Evolutionary conservation across 192 early-diverging fungal species (phyloP).

Genomic region (Lobosporangium transversale): DNA sequence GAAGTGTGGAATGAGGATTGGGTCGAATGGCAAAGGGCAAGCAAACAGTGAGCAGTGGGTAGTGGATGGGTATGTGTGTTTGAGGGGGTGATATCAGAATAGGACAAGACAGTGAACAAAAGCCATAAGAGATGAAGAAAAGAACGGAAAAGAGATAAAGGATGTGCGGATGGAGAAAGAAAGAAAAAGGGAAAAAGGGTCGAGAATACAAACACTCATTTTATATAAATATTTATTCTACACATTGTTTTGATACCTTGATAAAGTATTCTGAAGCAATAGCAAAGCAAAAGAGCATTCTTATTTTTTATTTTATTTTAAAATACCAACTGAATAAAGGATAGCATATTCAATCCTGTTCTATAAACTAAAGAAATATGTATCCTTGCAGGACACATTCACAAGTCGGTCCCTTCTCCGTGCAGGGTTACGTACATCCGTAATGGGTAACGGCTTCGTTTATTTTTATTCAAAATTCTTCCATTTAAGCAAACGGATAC

Average conservation of each 20-base stretch:
- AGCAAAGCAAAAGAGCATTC: neutral
- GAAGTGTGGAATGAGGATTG: constrained; percentile 21
- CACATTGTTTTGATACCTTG: no score
- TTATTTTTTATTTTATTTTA: neutral
- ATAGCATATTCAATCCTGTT: no score
- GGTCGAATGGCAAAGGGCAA: neutral
- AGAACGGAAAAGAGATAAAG: neutral
- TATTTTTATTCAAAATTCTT: neutral
- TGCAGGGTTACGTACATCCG: no score
- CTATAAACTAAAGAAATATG: no score
- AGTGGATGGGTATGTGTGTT: neutral
- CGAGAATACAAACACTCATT: no score
- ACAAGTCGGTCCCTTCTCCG: no score
- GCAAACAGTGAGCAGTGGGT: neutral
- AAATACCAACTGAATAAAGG: no score
- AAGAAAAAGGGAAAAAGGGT: neutral
- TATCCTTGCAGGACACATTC: neutral
- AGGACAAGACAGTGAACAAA: neutral
- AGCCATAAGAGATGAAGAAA: constrained; percentile 1
- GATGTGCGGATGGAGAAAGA: neutral
- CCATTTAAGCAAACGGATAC: neutral
- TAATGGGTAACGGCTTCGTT: no score
- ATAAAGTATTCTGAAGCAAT: no score
- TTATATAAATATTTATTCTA: no score
- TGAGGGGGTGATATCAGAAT: neutral